These are phyloP conservation scores for Paecilomyces niveus DNA, from an alignment of 2,329 filamentous ascomycete genomes.

Conservation along the genomic window DNA sequence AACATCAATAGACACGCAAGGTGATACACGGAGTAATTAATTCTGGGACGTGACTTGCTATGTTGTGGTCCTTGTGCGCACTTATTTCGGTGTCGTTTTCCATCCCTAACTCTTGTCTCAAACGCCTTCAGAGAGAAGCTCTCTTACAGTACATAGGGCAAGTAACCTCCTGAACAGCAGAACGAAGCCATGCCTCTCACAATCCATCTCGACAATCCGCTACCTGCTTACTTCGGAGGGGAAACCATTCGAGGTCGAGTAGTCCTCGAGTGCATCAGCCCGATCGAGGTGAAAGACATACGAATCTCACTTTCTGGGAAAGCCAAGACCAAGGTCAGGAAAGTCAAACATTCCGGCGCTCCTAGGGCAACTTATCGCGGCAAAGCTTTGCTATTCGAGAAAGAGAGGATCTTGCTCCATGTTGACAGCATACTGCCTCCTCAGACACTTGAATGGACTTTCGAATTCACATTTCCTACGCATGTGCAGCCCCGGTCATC, in stretches of 20 bases:
- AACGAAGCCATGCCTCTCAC: constrained; percentile 7
- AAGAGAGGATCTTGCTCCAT: constrained; percentile 5
- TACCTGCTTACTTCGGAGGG: constrained; percentile 4
- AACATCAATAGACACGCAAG: no score
- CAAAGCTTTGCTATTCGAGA: constrained; percentile 10
- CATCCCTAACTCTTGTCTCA: no score
- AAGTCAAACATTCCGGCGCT: constrained; percentile 8
- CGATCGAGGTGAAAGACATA: constrained; percentile 6
- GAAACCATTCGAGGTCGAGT: constrained; percentile 6
- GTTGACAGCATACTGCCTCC: constrained; percentile 3
- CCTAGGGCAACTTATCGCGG: constrained; percentile 9
- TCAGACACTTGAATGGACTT: constrained; percentile 8
- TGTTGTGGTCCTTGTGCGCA: no score
- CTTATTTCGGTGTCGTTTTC: no score
- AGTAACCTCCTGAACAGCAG: not conserved
- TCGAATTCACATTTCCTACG: constrained; percentile 6
- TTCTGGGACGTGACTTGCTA: no score
- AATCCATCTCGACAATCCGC: constrained; percentile 4
- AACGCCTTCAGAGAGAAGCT: no score
- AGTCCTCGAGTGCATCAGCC: constrained; percentile 3
- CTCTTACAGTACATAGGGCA: not conserved
- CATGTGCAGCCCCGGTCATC: not conserved
- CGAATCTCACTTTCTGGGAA: constrained; percentile 7
- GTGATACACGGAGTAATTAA: no score
- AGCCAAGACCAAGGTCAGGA: constrained; percentile 10